Evolutionary conservation across 805 yeast species (phyloP), one percentile per base, ranked within the genome.

Genomic region (Kazachstania kunashirensis): DNA sequence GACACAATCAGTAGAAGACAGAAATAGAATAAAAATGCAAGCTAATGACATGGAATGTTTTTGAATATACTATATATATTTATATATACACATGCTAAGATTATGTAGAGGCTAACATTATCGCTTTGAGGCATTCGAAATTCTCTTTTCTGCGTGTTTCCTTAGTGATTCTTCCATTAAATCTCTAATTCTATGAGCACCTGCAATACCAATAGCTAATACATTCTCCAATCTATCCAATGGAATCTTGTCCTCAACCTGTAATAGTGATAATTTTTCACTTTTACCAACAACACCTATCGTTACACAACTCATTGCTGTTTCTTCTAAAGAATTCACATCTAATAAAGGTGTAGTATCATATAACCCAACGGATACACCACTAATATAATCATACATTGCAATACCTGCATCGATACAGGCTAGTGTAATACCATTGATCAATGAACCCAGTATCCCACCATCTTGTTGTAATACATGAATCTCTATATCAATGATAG

Each of bases 321-420:
- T 68, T 54, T 85, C 96, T 58, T 92, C 98, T 42, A 83, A 55
- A 8, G 77, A 67, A 55, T 84, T 85, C 41, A 88, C 70, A 55
- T 89, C 98, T 33, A 92, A 65, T 40, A 92, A 63, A 11, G 95
- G 86, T 30, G 73, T 77, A n/a, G 64, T 61, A 48, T 84, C 95
- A 49, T 75, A 78, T 15, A 84, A 60, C 0, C 96, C 96, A 5
- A 86, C 82, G 20, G 80, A 71, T 12, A 84, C 72, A 1, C 94
- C 77, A 38, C 85, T 73, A 12, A 89, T 80, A 54, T 84, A 88
- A 55, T 92, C 97, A 53, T 80, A 82, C 80, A 92, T 79, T 5
- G 96, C 81, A 31, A 92, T 79, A 34, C 97, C 97, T 2, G 97
- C 96, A 61, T 92, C 97, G 24, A 92, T 76, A 30, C 92, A 66